These are phyloP conservation scores for Penicillium cataractarum DNA, from an alignment of 495 filamentous ascomycete species.

Conservation along the genomic window DNA sequence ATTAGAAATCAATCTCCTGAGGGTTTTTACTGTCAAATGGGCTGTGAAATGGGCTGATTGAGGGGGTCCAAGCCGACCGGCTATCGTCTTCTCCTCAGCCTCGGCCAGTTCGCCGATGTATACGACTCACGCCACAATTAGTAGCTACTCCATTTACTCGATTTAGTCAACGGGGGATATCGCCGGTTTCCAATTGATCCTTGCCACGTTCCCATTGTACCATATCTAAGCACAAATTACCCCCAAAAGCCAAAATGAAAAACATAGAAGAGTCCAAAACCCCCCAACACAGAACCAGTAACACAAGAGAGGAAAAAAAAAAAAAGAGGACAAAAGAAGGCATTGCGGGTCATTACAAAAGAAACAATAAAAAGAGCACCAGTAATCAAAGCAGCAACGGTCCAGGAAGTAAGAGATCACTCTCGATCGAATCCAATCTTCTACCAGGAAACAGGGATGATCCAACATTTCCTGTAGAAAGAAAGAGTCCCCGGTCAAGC, in stretches of 20 bases:
- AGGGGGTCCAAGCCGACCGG: neutral
- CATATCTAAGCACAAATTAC: constrained; percentile 2
- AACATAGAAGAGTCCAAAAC: constrained; percentile 8
- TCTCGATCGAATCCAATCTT: neutral
- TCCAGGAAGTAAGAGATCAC: neutral
- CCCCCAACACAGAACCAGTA: constrained; percentile 12
- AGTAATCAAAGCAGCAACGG: neutral
- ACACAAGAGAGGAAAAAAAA: constrained; percentile 36
- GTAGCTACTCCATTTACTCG: neutral
- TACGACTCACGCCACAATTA: neutral
- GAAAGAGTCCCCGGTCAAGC: neutral
- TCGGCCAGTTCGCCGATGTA: constrained; percentile 26
- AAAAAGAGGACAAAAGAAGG: constrained; percentile 31
- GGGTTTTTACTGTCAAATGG: neutral
- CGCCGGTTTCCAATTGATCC: constrained; percentile 17
- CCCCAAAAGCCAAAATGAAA: constrained; percentile 22
- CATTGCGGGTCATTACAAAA: constrained; percentile 34
- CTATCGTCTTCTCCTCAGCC: constrained; percentile 1
- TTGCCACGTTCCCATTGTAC: constrained; percentile 10
- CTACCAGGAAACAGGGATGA: neutral
- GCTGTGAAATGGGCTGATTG: neutral
- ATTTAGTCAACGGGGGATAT: neutral
- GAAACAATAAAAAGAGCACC: constrained; percentile 16
- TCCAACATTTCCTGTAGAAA: neutral
- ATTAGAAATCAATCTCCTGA: neutral